A percentile compares a stretch with the other conserved stretches of the same genome.
Conservation (phyloP, 805 yeast genomes). For the Lachancea cidri region DNA sequence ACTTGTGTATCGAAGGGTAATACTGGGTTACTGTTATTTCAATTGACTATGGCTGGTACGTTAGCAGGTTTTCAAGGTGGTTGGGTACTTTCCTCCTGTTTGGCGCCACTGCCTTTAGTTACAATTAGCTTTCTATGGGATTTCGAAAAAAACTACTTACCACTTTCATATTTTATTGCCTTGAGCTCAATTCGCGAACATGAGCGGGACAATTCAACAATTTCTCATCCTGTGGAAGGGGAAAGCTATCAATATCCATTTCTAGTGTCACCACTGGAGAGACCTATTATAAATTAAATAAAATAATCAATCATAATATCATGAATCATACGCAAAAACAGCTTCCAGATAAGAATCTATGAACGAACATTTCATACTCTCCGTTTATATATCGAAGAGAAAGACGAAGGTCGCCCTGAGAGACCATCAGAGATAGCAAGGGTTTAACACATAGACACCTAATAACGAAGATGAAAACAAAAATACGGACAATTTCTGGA, state of each 20-base stretch:
- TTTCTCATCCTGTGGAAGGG: slow-evolving; percentile 22
- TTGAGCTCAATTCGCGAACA: slow-evolving; percentile 65
- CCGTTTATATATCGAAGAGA: slow-evolving; percentile 1
- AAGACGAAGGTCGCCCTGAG: slow-evolving; percentile 11
- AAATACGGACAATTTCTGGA: slow-evolving; percentile 15
- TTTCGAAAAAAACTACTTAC: slow-evolving; percentile 75
- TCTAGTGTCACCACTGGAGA: slow-evolving; percentile 64
- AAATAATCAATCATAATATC: not conserved
- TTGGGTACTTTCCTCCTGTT: slow-evolving; percentile 61
- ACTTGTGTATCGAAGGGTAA: slow-evolving; percentile 72
- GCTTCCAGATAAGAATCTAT: not conserved
- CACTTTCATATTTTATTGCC: slow-evolving; percentile 81
- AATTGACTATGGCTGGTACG: slow-evolving; percentile 89
- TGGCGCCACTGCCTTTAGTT: slow-evolving; percentile 71
- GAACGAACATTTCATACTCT: slow-evolving; percentile 4
- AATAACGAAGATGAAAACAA: slow-evolving; percentile 16
- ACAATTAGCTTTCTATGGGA: slow-evolving; percentile 67
- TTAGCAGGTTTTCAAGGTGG: slow-evolving; percentile 75
- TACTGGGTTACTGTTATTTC: slow-evolving; percentile 80
- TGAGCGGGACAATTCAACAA: slow-evolving; percentile 29
- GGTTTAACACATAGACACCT: slow-evolving; percentile 20
- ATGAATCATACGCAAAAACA: not conserved
- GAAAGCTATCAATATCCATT: slow-evolving; percentile 74
- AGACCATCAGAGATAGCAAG: slow-evolving; percentile 17
- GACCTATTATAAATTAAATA: slow-evolving; percentile 58